These are phyloP conservation scores for Neopestalotiopsis clavispora DNA, from an alignment of 2,329 filamentous ascomycete genomes.

Conservation along the genomic window DNA sequence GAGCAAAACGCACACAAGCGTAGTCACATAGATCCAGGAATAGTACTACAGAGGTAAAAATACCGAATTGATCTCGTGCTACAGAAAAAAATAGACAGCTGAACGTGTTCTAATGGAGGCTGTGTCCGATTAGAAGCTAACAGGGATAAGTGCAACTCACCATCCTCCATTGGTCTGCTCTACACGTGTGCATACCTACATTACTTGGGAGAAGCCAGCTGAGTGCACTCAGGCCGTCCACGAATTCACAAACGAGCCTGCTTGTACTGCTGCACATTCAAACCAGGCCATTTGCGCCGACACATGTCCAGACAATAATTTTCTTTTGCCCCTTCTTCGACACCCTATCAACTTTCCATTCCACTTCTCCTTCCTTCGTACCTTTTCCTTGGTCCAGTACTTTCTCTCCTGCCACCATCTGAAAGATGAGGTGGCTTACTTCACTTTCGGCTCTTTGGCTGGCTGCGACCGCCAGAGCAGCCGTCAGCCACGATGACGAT, in stretches of 20 bases:
- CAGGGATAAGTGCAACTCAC: conserved; percentile 11
- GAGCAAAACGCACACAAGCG: background rate
- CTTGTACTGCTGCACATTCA: background rate
- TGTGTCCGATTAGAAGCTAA: conserved; percentile 2
- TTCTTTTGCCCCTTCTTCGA: conserved; percentile 4
- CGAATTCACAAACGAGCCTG: conserved; percentile 6
- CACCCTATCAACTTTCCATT: conserved; percentile 19
- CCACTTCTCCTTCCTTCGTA: background rate
- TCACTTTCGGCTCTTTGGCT: conserved; percentile 39
- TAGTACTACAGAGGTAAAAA: background rate
- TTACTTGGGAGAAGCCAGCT: background rate
- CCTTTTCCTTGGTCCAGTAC: conserved; percentile 9
- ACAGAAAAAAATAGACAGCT: background rate
- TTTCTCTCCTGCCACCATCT: conserved; percentile 19
- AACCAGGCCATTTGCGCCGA: conserved; percentile 14
- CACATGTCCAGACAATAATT: conserved; percentile 9
- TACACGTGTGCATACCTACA: background rate
- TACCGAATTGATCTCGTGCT: background rate
- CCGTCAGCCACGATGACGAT: conserved; percentile 49
- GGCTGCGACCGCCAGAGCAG: conserved; percentile 40
- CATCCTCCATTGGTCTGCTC: background rate
- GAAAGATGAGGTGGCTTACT: conserved; percentile 35
- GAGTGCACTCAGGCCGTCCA: conserved; percentile 6
- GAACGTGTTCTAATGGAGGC: background rate
- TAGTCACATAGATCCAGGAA: background rate